Evolutionary conservation across 371 early-diverging fungal species (phyloP).

Genomic region (Mucor racemosus): DNA sequence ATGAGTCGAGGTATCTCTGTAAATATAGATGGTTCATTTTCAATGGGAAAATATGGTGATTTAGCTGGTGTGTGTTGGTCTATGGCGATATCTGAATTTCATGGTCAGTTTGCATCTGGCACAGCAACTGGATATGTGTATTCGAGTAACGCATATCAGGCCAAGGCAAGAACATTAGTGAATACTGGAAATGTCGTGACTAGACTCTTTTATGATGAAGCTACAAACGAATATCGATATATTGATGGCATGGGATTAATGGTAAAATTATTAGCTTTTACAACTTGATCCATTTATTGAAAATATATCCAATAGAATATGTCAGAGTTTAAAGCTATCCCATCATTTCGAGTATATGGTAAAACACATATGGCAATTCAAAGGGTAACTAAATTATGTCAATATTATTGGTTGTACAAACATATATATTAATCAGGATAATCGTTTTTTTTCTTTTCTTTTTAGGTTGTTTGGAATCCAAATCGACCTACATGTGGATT

Average conservation of each 20-base stretch:
- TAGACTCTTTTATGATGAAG: slow-evolving; percentile 20
- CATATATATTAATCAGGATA: neutral
- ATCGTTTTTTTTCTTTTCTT: neutral
- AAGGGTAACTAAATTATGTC: slow-evolving; percentile 8
- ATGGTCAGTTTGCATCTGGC: slow-evolving; percentile 13
- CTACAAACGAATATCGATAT: slow-evolving; percentile 18
- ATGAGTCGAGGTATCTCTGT: neutral
- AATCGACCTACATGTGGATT: slow-evolving; percentile 20
- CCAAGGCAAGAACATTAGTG: neutral
- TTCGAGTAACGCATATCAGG: slow-evolving; percentile 16
- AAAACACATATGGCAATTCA: slow-evolving; percentile 18
- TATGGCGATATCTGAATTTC: slow-evolving; percentile 19
- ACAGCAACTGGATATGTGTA: slow-evolving; percentile 21
- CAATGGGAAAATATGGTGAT: neutral
- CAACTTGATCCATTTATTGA: neutral
- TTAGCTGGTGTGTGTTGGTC: slow-evolving; percentile 18
- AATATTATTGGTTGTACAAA: neutral
- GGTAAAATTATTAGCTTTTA: neutral
- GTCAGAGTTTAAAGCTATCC: slow-evolving; percentile 2
- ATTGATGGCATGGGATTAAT: slow-evolving; percentile 24
- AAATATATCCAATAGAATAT: neutral
- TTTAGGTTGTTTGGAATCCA: slow-evolving; percentile 29
- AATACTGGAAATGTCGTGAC: slow-evolving; percentile 3
- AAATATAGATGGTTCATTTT: neutral
- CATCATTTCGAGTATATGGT: slow-evolving; percentile 14